phyloP scores from a whole-genome alignment of 805 yeast genomes.

The Kodamaea leandrae region DNA sequence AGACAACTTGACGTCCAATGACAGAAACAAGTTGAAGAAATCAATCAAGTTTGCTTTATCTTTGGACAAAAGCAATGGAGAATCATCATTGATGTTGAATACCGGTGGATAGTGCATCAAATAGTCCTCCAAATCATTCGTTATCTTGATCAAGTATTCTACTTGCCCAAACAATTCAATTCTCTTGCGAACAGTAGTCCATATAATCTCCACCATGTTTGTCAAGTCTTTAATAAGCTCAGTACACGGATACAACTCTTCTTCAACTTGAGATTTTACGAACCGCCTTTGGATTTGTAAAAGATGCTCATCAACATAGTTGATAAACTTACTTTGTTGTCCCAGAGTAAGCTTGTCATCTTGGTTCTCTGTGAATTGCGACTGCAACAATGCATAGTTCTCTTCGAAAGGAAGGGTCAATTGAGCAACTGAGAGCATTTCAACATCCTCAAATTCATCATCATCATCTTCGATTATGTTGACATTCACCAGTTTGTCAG shows the following conservation, averaged over 20 bases:
- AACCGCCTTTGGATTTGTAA: slow-evolving; percentile 55
- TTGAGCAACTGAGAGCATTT: slow-evolving; percentile 12
- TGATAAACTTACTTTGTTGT: slow-evolving; percentile 57
- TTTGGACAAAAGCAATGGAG: slow-evolving; percentile 8
- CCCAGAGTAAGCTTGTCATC: slow-evolving; percentile 13
- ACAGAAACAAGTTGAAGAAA: slow-evolving; percentile 36
- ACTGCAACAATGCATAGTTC: slow-evolving; percentile 17
- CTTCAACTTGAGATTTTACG: slow-evolving; percentile 38
- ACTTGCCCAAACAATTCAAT: slow-evolving; percentile 53
- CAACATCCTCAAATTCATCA: slow-evolving; percentile 8
- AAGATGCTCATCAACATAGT: slow-evolving; percentile 53
- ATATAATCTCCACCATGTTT: slow-evolving; percentile 51
- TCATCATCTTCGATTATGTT: slow-evolving; percentile 1
- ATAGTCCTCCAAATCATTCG: slow-evolving; percentile 68
- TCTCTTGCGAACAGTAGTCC: slow-evolving; percentile 50
- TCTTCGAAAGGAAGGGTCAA: slow-evolving; percentile 31
- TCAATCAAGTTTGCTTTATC: slow-evolving; percentile 15
- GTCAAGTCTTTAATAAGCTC: slow-evolving; percentile 46
- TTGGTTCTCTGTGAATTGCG: slow-evolving; percentile 13
- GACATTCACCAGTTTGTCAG: neutral
- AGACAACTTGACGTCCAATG: slow-evolving; percentile 27
- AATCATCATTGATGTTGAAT: slow-evolving; percentile 11
- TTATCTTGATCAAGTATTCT: slow-evolving; percentile 57
- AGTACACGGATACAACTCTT: slow-evolving; percentile 22
- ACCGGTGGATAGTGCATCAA: slow-evolving; percentile 34